These are phyloP conservation scores for Papilionanthe hybrid DNA, from an alignment of 116 monocot genomes.

Conservation along the genomic window DNA sequence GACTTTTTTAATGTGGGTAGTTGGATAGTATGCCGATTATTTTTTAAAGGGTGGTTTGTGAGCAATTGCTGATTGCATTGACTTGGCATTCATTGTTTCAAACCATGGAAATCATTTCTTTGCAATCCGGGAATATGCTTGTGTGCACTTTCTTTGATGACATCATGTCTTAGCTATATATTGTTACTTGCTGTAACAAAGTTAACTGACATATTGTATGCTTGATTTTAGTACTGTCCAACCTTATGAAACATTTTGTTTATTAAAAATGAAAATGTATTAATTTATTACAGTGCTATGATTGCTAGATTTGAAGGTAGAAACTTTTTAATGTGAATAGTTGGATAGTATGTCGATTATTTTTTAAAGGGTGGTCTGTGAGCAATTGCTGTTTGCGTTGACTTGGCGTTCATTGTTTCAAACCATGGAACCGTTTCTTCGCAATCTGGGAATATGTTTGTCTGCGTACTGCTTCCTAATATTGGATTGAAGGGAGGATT, in stretches of 20 bases:
- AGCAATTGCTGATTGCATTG: not conserved
- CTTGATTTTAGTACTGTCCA: not conserved
- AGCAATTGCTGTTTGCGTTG: not conserved
- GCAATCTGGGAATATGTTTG: not conserved
- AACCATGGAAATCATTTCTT: not conserved
- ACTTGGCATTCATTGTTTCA: not conserved
- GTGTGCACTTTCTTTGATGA: not conserved
- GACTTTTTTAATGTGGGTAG: not conserved
- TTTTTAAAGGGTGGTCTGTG: not conserved
- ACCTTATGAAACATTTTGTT: not conserved
- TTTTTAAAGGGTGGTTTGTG: not conserved
- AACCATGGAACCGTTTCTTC: not conserved
- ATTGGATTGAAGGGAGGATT: not conserved
- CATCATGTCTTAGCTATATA: no score
- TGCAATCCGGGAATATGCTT: not conserved
- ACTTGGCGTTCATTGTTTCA: not conserved
- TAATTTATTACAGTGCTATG: not conserved
- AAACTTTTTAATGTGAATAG: not conserved
- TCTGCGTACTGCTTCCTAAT: not conserved
- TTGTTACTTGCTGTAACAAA: no score
- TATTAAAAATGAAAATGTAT: not conserved
- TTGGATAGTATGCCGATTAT: not conserved
- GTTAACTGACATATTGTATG: not conserved
- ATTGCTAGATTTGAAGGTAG: not conserved
- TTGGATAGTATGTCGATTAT: not conserved